A percentile compares a stretch with the other conserved stretches of the same genome.
phyloP scores from a whole-genome alignment of 1,139 yeast genomes.

The Candida gigantensis region DNA sequence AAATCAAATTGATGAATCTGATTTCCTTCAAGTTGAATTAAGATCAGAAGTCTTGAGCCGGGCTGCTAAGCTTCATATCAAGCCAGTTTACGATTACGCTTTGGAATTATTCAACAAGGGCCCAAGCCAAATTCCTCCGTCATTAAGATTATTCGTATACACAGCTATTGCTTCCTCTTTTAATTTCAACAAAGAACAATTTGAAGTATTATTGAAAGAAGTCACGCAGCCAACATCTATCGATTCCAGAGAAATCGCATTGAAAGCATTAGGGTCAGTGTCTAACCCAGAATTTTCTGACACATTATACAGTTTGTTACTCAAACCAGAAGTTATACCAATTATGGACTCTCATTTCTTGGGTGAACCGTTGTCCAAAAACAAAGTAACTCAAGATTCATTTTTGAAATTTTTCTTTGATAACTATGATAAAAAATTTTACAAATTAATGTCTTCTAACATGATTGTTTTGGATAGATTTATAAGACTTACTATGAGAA shows the following conservation, averaged over 20 bases:
- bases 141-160: conserved; percentile 56
- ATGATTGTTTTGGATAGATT: conserved; percentile 67
- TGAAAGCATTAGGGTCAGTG: conserved; percentile 62
- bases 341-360: conserved; percentile 71
- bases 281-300: conserved; percentile 36
- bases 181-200: conserved; percentile 36
- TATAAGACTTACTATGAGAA: conserved; percentile 51
- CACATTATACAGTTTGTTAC: conserved; percentile 39
- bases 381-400: conserved; percentile 37
- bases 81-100: conserved; percentile 52
- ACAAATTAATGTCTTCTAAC: conserved; percentile 51
- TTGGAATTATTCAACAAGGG: conserved; percentile 37
- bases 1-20: conserved; percentile 31
- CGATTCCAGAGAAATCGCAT: conserved; percentile 68
- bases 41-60: conserved; percentile 51
- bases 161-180: conserved; percentile 49
- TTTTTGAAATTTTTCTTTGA: conserved; percentile 59
- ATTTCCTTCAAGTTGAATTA: conserved; percentile 52
- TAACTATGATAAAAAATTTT: conserved; percentile 51
- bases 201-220: conserved; percentile 50
- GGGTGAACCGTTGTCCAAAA: conserved; percentile 45
- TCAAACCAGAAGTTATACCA: conserved; percentile 50
- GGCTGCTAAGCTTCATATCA: conserved; percentile 53
- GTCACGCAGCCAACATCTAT: conserved; percentile 58
- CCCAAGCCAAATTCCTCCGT: conserved; percentile 40